Conservation (phyloP, 306 rosid genomes). For the Fagus crenata region DNA sequence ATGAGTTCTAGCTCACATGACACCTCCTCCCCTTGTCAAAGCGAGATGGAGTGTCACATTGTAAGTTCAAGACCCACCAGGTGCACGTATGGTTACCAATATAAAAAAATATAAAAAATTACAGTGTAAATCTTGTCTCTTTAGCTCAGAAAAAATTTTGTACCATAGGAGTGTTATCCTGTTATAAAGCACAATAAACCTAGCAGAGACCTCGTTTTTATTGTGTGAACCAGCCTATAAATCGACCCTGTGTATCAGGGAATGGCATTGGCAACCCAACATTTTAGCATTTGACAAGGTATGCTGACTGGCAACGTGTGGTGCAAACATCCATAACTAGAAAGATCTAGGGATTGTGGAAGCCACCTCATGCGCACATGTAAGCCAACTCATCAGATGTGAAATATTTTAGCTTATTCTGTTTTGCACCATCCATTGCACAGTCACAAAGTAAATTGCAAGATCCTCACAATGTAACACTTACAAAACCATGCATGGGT, state of each 20-base stretch:
- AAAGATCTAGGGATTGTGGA: neutral
- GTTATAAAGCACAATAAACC: neutral
- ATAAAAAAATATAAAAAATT: no score
- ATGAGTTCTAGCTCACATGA: no score
- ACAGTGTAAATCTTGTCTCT: neutral
- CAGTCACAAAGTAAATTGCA: neutral
- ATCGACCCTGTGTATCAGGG: neutral
- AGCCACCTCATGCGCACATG: neutral
- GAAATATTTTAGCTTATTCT: constrained; percentile 5
- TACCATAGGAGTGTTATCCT: neutral
- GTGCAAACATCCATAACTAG: neutral
- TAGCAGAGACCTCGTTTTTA: neutral
- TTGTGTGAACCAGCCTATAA: neutral
- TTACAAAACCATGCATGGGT: neutral
- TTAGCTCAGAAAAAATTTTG: neutral
- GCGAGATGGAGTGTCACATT: no score
- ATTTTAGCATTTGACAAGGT: constrained; percentile 9
- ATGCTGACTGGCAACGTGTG: neutral
- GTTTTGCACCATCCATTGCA: neutral
- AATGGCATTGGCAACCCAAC: neutral
- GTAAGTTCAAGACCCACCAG: no score
- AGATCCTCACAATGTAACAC: neutral
- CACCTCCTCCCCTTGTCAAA: no score
- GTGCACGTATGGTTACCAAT: no score
- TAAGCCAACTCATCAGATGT: constrained; percentile 3